Conservation (phyloP, 768 basidiomycete genomes). For the Tulasnella sp. region DNA sequence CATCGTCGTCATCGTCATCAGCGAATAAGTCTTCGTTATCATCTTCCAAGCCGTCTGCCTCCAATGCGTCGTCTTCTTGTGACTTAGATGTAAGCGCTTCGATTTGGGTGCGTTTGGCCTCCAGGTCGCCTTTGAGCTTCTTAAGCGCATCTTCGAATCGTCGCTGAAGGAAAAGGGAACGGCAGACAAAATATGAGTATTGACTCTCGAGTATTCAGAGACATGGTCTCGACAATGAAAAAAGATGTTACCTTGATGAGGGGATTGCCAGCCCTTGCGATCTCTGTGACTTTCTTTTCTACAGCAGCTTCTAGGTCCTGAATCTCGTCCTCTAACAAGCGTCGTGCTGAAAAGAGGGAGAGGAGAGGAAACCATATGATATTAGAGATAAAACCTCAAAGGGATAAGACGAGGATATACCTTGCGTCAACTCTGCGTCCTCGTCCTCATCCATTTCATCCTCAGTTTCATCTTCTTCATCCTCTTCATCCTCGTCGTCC, state of each 20-base stretch:
- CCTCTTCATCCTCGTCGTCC: constrained; percentile 53
- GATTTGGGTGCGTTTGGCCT: constrained; percentile 69
- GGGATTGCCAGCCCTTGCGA: constrained; percentile 73
- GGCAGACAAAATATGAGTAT: too few species aligned
- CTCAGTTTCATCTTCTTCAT: constrained; percentile 39
- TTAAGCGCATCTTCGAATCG: constrained; percentile 88
- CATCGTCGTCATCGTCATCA: constrained; percentile 31
- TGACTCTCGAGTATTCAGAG: background rate
- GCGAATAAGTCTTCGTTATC: constrained; percentile 20
- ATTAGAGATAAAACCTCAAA: constrained; percentile 17
- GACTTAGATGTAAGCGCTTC: constrained; percentile 45
- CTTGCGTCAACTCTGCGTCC: constrained; percentile 61
- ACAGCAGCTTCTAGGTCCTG: constrained; percentile 81
- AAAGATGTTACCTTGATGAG: constrained; percentile 57
- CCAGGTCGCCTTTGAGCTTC: constrained; percentile 77
- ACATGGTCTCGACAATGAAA: background rate
- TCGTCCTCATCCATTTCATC: constrained; percentile 65
- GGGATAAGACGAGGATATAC: constrained; percentile 16
- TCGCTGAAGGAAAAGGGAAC: constrained; percentile 39
- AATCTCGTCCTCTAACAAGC: constrained; percentile 80
- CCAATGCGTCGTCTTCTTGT: constrained; percentile 35
- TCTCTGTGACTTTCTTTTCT: constrained; percentile 71
- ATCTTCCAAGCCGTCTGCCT: constrained; percentile 19
- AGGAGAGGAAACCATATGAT: constrained; percentile 17
- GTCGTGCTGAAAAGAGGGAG: constrained; percentile 34